Evolutionary conservation across 495 filamentous ascomycete genomes (phyloP).

Genomic region (Lasiosphaeris hirsuta): DNA sequence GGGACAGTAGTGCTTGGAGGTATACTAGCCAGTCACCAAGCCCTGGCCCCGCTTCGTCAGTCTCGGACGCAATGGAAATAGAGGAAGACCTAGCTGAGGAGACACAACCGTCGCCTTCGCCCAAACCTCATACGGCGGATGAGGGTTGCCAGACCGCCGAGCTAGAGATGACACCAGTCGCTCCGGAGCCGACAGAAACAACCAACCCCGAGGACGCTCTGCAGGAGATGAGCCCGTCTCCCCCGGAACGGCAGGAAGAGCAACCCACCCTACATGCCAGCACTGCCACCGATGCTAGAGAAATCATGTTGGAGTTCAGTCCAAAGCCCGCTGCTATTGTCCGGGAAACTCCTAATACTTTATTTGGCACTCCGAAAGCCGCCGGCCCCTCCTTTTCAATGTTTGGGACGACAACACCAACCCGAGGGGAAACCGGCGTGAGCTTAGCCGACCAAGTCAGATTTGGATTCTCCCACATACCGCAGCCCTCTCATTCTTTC

Average conservation of each 20-base stretch:
- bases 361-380: slow-evolving; percentile 18
- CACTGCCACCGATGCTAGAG: not conserved
- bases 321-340: not conserved
- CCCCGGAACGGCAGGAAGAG: not conserved
- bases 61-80: slow-evolving; percentile 36
- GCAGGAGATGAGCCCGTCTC: not conserved
- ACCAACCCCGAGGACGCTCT: not conserved
- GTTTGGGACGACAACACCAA: slow-evolving; percentile 22
- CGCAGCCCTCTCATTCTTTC: slow-evolving; percentile 14
- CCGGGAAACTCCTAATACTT: not conserved
- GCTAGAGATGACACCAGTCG: slow-evolving; percentile 26
- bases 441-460: slow-evolving; percentile 32
- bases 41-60: slow-evolving; percentile 46
- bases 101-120: not conserved
- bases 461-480: slow-evolving; percentile 33
- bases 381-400: slow-evolving; percentile 15
- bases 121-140: slow-evolving; percentile 33
- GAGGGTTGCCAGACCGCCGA: slow-evolving; percentile 49
- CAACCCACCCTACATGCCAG: not conserved
- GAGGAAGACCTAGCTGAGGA: slow-evolving; percentile 30
- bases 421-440: slow-evolving; percentile 9
- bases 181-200: not conserved
- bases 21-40: slow-evolving; percentile 65
- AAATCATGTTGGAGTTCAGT: not conserved
- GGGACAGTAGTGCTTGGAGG: slow-evolving; percentile 64